phyloP scores from a whole-genome alignment of 78 protist species.

The Mantamonas sphyraenae region DNA sequence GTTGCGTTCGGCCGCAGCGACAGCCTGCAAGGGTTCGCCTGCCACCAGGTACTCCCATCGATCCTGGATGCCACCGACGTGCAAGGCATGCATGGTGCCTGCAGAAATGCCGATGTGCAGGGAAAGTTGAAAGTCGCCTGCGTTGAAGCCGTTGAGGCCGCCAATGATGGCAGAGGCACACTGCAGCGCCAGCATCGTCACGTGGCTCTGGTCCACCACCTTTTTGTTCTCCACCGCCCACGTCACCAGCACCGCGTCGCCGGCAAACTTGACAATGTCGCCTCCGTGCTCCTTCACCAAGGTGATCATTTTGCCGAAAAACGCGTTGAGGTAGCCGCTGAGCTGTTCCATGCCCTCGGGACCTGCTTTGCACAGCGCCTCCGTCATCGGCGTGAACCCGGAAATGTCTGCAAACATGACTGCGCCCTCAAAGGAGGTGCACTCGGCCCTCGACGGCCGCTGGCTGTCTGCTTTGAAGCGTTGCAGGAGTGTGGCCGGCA shows the following conservation, averaged over 20 bases:
- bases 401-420: constrained; percentile 56
- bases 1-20: constrained; percentile 45
- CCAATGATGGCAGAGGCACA: no score
- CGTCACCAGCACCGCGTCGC: not conserved
- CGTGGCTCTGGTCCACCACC: no score
- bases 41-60: constrained; percentile 57
- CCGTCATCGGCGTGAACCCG: constrained; percentile 57
- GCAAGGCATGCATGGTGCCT: constrained; percentile 46
- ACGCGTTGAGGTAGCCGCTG: no score
- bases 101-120: constrained; percentile 69
- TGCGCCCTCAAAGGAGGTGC: no score
- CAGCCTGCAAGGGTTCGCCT: constrained; percentile 49
- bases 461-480: no score
- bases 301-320: no score
- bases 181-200: no score
- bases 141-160: no score
- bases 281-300: no score
- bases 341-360: no score
- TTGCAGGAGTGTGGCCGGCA: no score
- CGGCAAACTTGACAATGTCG: not conserved
- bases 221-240: not conserved
- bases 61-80: constrained; percentile 56
- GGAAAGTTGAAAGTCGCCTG: constrained; percentile 1
- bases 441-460: no score
- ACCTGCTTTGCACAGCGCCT: constrained; percentile 33